phyloP scores from a whole-genome alignment of 768 basidiomycete genomes.

The Zangia roseola region DNA sequence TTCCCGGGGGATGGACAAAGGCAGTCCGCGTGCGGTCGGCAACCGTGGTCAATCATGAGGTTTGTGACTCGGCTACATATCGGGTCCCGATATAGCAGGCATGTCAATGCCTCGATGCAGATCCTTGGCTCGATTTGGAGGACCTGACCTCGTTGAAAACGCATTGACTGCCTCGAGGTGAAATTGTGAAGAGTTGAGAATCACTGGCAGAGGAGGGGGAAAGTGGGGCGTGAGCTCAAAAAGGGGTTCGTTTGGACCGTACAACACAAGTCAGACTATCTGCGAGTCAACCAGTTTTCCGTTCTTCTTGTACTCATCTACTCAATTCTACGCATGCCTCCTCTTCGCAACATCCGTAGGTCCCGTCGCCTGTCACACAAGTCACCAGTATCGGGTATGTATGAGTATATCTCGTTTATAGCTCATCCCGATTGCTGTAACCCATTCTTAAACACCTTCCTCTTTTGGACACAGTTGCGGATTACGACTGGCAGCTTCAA shows the following conservation, averaged over 20 bases:
- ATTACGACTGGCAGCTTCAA: constrained; percentile 26
- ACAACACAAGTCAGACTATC: constrained; percentile 4
- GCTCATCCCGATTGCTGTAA: not conserved
- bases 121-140: constrained; percentile 28
- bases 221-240: constrained; percentile 30
- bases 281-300: no score
- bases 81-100: no score
- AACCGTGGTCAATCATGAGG: no score
- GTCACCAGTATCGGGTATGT: constrained; percentile 35
- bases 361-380: constrained; percentile 46
- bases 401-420: constrained; percentile 8
- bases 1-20: no score
- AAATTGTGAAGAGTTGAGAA: constrained; percentile 34
- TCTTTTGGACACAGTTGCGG: constrained; percentile 31
- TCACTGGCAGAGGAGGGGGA: constrained; percentile 15
- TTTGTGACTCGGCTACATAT: no score
- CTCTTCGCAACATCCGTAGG: constrained; percentile 35
- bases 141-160: constrained; percentile 24
- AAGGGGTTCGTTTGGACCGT: constrained; percentile 20
- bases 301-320: constrained; percentile 12
- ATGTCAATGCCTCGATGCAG: constrained; percentile 28
- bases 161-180: constrained; percentile 38
- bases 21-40: no score
- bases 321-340: constrained; percentile 27
- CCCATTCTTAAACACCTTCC: constrained; percentile 35